phyloP scores from a whole-genome alignment of 345 rosid species.

The Nephelium lappaceum region DNA sequence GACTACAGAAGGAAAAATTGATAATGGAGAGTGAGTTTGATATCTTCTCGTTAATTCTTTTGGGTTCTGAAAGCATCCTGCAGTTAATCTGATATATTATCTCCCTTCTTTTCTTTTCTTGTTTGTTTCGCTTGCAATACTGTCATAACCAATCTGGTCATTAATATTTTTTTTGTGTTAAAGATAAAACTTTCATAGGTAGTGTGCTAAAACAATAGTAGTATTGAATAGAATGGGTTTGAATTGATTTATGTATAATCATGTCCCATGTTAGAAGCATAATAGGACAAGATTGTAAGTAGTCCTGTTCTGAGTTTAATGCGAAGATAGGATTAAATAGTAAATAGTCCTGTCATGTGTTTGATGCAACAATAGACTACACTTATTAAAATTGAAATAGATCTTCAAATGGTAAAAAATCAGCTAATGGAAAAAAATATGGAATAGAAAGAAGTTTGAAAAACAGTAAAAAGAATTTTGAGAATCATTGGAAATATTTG shows the following conservation, averaged over 20 bases:
- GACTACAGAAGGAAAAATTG: slow-evolving; percentile 58
- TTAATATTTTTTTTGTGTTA: neutral
- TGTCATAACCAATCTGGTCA: neutral
- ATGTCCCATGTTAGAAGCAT: neutral
- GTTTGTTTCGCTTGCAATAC: neutral
- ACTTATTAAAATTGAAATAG: too few species aligned
- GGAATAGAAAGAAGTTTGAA: too few species aligned
- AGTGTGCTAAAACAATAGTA: neutral
- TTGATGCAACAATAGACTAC: neutral
- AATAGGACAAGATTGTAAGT: neutral
- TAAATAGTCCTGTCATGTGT: neutral
- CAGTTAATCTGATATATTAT: neutral
- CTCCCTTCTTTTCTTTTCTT: neutral
- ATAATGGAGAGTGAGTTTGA: slow-evolving; percentile 51
- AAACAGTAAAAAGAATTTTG: too few species aligned
- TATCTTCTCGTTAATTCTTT: neutral
- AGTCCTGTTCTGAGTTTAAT: too few species aligned
- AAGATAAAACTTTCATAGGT: neutral
- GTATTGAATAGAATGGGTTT: neutral
- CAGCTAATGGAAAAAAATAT: too few species aligned
- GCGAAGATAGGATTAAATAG: too few species aligned
- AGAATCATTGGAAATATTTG: too few species aligned
- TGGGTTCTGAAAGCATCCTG: neutral
- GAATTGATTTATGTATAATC: neutral
- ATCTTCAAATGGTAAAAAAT: too few species aligned